Evolutionary conservation across 164 flowering plant genomes (phyloP).

Genomic region (Santalum album): DNA sequence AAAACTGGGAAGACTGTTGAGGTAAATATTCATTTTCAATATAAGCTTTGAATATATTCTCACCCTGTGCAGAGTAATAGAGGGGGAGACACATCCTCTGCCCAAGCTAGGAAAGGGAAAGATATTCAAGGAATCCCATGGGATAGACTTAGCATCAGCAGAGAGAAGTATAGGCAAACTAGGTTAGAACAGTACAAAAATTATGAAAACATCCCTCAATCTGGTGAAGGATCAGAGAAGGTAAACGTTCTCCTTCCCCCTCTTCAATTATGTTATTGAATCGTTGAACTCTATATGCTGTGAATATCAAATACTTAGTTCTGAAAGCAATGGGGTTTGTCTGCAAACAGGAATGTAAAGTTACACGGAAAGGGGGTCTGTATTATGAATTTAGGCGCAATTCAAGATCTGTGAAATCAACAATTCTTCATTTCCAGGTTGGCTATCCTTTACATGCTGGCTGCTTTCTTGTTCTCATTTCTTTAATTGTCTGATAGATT

Average conservation of each 20-base stretch:
- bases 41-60: background rate
- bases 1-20: too few species aligned
- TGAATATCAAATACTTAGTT: too few species aligned
- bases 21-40: too few species aligned
- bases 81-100: conserved; percentile 60
- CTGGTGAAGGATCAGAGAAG: conserved; percentile 70
- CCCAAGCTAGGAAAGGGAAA: conserved; percentile 65
- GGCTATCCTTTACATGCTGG: too few species aligned
- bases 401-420: conserved; percentile 54
- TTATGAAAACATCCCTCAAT: conserved; percentile 70
- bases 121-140: conserved; percentile 93
- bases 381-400: conserved; percentile 45
- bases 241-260: conserved; percentile 14
- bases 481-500: background rate
- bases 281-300: too few species aligned
- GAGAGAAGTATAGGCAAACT: conserved; percentile 68
- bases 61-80: conserved; percentile 41
- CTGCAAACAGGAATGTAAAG: conserved; percentile 57
- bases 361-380: conserved; percentile 31
- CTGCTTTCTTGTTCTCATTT: background rate
- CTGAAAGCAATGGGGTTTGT: background rate
- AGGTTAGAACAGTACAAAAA: conserved; percentile 83
- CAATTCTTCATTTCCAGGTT: conserved; percentile 62
- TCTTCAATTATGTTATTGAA: too few species aligned
- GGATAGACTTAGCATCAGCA: conserved; percentile 63